Evolutionary conservation across 2,329 filamentous ascomycete genomes (phyloP).

Genomic region (Trichoderma lentiforme): DNA sequence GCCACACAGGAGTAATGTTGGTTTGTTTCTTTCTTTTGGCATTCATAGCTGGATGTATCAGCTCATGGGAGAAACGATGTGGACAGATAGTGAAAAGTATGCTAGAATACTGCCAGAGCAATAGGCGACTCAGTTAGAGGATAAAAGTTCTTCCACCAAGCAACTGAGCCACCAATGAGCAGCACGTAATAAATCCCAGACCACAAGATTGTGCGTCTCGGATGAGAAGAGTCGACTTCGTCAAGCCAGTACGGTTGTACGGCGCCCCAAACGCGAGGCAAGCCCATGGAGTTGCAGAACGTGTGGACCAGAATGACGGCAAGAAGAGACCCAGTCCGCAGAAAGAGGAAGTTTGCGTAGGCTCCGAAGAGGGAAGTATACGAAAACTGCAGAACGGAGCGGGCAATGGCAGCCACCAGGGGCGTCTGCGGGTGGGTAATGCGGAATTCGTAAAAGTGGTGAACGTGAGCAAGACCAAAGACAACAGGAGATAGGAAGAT

Average conservation of each 20-base stretch:
- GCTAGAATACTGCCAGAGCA: constrained; percentile 32
- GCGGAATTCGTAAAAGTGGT: constrained; percentile 94
- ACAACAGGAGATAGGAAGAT: constrained; percentile 82
- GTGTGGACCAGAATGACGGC: constrained; percentile 74
- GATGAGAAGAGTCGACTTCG: constrained; percentile 25
- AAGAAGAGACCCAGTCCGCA: constrained; percentile 78
- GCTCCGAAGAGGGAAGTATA: constrained; percentile 94
- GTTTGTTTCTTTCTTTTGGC: not conserved
- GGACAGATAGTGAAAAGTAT: constrained; percentile 10
- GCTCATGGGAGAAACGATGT: not conserved
- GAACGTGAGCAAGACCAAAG: constrained; percentile 89
- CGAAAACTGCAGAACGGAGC: constrained; percentile 76
- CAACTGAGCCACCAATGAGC: constrained; percentile 65
- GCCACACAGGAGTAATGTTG: not conserved
- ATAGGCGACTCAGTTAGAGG: constrained; percentile 58
- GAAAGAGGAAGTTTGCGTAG: constrained; percentile 83
- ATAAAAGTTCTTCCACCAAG: constrained; percentile 71
- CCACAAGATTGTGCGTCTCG: constrained; percentile 47
- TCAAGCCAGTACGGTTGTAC: constrained; percentile 54
- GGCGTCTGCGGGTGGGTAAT: constrained; percentile 73
- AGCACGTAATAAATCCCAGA: constrained; percentile 76
- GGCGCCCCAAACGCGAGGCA: constrained; percentile 80
- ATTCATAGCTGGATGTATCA: not conserved
- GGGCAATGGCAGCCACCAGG: constrained; percentile 58
- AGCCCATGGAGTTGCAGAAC: constrained; percentile 90